A percentile compares a stretch with the other conserved stretches of the same genome.
phyloP scores from a whole-genome alignment of 257 asterid genomes.

The Paulownia fortunei region DNA sequence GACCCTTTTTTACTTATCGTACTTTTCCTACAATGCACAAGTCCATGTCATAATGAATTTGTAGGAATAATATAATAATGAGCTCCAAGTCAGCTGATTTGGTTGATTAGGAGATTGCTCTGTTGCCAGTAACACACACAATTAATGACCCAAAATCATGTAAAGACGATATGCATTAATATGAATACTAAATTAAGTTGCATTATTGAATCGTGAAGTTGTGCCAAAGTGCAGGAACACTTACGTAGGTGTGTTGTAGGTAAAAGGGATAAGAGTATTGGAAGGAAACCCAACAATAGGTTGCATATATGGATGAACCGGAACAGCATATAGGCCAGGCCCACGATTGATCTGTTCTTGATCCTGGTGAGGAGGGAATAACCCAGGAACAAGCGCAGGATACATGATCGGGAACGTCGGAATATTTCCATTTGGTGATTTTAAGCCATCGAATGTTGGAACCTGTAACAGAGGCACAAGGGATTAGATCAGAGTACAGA shows the following conservation, averaged over 20 bases:
- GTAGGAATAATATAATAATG: not conserved
- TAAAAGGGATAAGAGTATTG: conserved; percentile 76
- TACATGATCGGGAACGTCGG: conserved; percentile 44
- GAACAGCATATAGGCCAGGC: conserved; percentile 93
- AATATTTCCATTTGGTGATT: conserved; percentile 44
- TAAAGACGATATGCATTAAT: conserved; percentile 1
- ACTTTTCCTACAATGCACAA: not conserved
- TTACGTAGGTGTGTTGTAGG: conserved; percentile 85
- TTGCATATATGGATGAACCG: conserved; percentile 63
- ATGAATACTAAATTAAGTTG: not conserved
- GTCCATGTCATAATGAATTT: not conserved
- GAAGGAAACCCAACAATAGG: conserved; percentile 61
- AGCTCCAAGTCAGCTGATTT: conserved; percentile 1
- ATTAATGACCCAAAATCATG: conserved; percentile 4
- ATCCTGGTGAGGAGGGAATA: conserved; percentile 51
- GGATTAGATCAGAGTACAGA: conserved; percentile 25
- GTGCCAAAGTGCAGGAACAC: conserved; percentile 39
- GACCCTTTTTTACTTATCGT: not conserved
- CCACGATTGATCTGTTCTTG: conserved; percentile 81
- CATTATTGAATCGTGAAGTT: not conserved
- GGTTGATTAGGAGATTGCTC: conserved; percentile 11
- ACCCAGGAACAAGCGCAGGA: conserved; percentile 48
- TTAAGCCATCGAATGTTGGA: conserved; percentile 42
- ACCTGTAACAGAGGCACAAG: conserved; percentile 38
- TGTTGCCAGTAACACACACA: conserved; percentile 3